These are phyloP conservation scores for Phytophthora litchii DNA, from an alignment of 352 stramenopile species.

Conservation along the genomic window DNA sequence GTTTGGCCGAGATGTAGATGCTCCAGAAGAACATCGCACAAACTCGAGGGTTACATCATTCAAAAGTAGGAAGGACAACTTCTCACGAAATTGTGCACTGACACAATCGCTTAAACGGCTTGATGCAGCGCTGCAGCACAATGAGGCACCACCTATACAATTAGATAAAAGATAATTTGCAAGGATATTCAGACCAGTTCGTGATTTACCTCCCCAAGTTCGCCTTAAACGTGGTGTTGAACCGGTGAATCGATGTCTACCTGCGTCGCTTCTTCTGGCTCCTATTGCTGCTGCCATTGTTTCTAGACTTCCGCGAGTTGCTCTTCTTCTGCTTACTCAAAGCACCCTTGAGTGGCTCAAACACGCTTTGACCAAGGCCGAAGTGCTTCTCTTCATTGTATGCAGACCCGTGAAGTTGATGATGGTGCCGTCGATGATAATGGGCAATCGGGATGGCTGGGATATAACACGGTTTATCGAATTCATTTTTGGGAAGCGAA, in stretches of 20 bases:
- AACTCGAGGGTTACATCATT: not conserved
- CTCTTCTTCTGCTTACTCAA: constrained; percentile 49
- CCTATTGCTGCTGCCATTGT: constrained; percentile 34
- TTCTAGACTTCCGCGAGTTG: constrained; percentile 36
- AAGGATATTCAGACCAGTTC: constrained; percentile 5
- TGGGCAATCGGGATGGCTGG: constrained; percentile 68
- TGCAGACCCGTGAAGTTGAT: constrained; percentile 39
- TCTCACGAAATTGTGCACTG: constrained; percentile 11
- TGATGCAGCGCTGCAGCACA: constrained; percentile 15
- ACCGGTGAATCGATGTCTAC: constrained; percentile 10
- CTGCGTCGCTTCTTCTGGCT: constrained; percentile 58
- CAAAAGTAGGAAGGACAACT: constrained; percentile 7
- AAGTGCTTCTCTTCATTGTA: constrained; percentile 79
- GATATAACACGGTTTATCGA: constrained; percentile 43
- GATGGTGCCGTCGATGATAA: constrained; percentile 54
- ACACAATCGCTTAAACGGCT: constrained; percentile 24
- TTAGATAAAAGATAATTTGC: constrained; percentile 9
- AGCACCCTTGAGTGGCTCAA: constrained; percentile 64
- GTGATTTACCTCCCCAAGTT: constrained; percentile 20
- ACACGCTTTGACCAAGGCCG: constrained; percentile 71
- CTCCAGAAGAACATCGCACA: constrained; percentile 1
- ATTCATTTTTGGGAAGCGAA: constrained; percentile 17
- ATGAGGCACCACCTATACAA: constrained; percentile 7
- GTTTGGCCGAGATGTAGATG: not conserved
- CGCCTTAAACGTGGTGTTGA: not conserved